A percentile compares a stretch with the other conserved stretches of the same genome.
These are phyloP conservation scores for Boletus rubropictus DNA, from an alignment of 768 basidiomycete genomes.

Conservation along the genomic window DNA sequence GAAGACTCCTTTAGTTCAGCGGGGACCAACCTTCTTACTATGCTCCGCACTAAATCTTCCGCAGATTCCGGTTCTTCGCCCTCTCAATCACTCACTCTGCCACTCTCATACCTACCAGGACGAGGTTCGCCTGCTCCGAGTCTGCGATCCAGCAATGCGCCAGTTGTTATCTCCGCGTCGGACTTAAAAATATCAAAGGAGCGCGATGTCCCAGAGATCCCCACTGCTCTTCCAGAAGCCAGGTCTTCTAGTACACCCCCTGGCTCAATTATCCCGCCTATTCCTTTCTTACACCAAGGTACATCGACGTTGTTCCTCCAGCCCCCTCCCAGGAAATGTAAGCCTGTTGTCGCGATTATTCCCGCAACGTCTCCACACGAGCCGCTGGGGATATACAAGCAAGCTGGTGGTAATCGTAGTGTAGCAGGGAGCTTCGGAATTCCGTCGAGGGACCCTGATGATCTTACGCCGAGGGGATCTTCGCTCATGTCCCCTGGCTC, in stretches of 20 bases:
- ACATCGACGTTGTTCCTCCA: conserved; percentile 29
- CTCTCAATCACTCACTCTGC: conserved; percentile 30
- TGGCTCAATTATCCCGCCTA: conserved; percentile 15
- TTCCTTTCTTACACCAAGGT: conserved; percentile 29
- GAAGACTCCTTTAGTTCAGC: conserved; percentile 55
- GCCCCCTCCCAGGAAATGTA: conserved; percentile 29
- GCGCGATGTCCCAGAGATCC: conserved; percentile 25
- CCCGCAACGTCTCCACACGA: conserved; percentile 1
- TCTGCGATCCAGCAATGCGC: conserved; percentile 19
- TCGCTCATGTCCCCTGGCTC: conserved; percentile 6
- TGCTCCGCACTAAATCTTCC: conserved; percentile 41
- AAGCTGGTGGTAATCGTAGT: conserved; percentile 23
- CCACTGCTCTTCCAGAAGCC: conserved; percentile 8
- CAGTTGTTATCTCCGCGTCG: conserved; percentile 19
- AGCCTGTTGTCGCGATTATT: conserved; percentile 9
- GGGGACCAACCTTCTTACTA: conserved; percentile 50
- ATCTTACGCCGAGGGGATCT: conserved; percentile 8
- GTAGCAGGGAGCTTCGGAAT: conserved; percentile 30
- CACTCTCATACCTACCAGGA: conserved; percentile 13
- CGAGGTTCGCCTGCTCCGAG: conserved; percentile 24
- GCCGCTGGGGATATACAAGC: conserved; percentile 21
- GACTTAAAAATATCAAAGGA: conserved; percentile 39
- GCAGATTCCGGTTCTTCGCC: conserved; percentile 21
- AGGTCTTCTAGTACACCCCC: conserved; percentile 27
- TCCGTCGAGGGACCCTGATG: conserved; percentile 9